phyloP scores from a whole-genome alignment of 306 rosid genomes.

The Sicyos edulis region DNA sequence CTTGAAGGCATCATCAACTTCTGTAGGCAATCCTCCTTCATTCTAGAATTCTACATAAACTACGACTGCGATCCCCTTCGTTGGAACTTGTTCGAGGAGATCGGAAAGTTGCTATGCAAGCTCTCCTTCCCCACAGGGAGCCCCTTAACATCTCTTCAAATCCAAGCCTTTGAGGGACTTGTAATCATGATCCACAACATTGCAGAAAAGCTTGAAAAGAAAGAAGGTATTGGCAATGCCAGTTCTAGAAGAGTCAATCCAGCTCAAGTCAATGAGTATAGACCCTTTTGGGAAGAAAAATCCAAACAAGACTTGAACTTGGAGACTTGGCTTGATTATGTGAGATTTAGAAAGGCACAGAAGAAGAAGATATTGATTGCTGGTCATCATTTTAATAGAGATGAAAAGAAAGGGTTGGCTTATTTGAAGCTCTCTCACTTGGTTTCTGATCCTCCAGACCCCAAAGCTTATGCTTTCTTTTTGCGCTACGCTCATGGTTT shows the following conservation, averaged over 20 bases:
- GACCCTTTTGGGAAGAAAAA: conserved; percentile 70
- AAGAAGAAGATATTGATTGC: conserved; percentile 67
- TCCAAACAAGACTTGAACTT: conserved; percentile 34
- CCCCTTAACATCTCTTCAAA: conserved; percentile 46
- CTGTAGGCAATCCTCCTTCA: conserved; percentile 72
- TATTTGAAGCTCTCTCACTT: conserved; percentile 58
- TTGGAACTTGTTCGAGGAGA: conserved; percentile 58
- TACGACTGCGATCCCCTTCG: conserved; percentile 72
- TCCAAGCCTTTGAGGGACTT: conserved; percentile 83
- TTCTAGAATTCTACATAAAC: conserved; percentile 55
- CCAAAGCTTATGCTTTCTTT: conserved; percentile 59
- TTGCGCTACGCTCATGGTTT: conserved; percentile 65
- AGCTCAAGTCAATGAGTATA: conserved; percentile 41
- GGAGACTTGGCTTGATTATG: conserved; percentile 49
- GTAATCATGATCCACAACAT: conserved; percentile 64
- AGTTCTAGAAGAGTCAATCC: conserved; percentile 36
- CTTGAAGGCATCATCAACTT: conserved; percentile 76
- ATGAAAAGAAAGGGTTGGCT: conserved; percentile 79
- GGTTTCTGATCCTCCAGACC: conserved; percentile 70
- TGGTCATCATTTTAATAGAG: conserved; percentile 71
- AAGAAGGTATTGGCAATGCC: conserved; percentile 29
- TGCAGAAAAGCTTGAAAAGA: conserved; percentile 67
- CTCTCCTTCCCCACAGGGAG: conserved; percentile 48
- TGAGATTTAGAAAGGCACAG: conserved; percentile 55
- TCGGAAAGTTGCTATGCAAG: conserved; percentile 78